These are phyloP conservation scores for Eutrema yunnanense DNA, from an alignment of 345 rosid genomes.

Conservation along the genomic window DNA sequence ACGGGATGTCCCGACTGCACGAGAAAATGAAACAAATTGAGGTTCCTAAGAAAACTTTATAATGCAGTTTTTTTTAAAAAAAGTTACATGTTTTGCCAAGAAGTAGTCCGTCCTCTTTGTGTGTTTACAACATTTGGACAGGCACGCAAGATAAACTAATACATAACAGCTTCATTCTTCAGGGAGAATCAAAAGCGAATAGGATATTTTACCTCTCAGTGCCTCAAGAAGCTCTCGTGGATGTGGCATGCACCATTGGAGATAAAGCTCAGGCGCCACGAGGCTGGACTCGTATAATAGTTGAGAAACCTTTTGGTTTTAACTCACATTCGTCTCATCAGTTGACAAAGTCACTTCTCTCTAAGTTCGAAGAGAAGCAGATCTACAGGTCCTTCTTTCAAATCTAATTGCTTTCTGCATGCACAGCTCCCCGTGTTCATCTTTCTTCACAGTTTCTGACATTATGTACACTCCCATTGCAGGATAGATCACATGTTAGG, in stretches of 20 bases:
- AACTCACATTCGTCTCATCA: constrained; percentile 45
- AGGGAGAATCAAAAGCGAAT: constrained; percentile 55
- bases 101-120: background rate
- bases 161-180: constrained; percentile 32
- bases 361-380: constrained; percentile 59
- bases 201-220: constrained; percentile 71
- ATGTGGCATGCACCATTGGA: constrained; percentile 56
- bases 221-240: constrained; percentile 78
- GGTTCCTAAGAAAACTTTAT: constrained; percentile 30
- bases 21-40: constrained; percentile 59
- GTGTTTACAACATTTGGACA: background rate
- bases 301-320: constrained; percentile 82
- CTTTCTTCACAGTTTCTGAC: background rate
- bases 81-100: background rate
- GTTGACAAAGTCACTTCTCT: constrained; percentile 54
- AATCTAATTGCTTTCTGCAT: background rate
- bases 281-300: constrained; percentile 72
- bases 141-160: constrained; percentile 20
- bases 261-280: constrained; percentile 49
- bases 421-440: background rate
- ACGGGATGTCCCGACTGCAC: constrained; percentile 59
- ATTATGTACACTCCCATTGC: constrained; percentile 13
- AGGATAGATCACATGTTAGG: constrained; percentile 79
- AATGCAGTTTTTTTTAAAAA: background rate
- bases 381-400: constrained; percentile 50